Evolutionary conservation across 2,329 filamentous ascomycete genomes (phyloP).

Genomic region (Ophiocordyceps australis): DNA sequence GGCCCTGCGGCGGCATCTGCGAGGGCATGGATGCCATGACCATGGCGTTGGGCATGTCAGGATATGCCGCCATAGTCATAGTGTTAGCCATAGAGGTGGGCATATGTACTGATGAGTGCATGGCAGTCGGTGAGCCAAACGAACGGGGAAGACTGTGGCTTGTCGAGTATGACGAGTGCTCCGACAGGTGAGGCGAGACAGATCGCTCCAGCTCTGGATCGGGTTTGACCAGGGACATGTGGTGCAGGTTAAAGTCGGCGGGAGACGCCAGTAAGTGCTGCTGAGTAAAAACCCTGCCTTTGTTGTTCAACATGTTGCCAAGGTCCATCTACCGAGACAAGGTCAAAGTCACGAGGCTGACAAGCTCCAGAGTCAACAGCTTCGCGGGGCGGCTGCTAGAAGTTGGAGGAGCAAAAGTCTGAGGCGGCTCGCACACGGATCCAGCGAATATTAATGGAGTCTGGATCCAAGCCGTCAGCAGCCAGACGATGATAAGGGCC

Average conservation of each 20-base stretch:
- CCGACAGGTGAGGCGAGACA: constrained; percentile 39
- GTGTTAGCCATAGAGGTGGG: constrained; percentile 20
- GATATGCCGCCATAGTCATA: constrained; percentile 23
- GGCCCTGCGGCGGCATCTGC: constrained; percentile 16
- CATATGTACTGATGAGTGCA: constrained; percentile 30
- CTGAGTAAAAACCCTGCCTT: constrained; percentile 15
- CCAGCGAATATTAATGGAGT: constrained; percentile 2
- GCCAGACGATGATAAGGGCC: neutral
- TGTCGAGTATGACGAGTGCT: constrained; percentile 37
- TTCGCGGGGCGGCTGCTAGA: neutral
- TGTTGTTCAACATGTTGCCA: constrained; percentile 32
- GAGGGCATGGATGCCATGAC: constrained; percentile 17
- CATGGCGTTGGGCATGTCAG: constrained; percentile 15
- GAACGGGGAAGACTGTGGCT: constrained; percentile 26
- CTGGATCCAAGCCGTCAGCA: constrained; percentile 1
- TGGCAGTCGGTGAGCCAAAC: constrained; percentile 33
- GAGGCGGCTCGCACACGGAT: constrained; percentile 6
- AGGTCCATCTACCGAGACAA: constrained; percentile 35
- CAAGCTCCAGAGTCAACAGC: too few species aligned
- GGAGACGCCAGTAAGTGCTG: constrained; percentile 15
- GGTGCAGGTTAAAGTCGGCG: constrained; percentile 12
- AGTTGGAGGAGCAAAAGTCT: neutral
- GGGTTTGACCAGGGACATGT: constrained; percentile 14
- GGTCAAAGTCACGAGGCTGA: too few species aligned
- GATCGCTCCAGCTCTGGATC: constrained; percentile 30